Base-by-base conservation (phyloP, 2,329 filamentous ascomycete species). In the Falciphora oryzae region DNA sequence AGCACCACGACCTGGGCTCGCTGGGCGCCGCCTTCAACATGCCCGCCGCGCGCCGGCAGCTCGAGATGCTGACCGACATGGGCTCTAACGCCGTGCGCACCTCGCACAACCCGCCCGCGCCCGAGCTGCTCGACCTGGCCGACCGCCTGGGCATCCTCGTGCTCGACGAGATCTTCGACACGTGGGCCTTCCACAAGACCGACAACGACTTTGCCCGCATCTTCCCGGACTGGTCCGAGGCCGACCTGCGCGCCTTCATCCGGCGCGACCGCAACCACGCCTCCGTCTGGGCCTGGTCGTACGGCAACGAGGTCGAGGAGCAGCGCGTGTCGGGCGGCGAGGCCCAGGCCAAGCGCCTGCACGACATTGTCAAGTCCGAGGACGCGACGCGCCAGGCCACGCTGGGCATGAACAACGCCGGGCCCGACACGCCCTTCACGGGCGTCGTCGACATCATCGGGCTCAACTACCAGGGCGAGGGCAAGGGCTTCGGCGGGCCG, bases 401-500 rank as follows among this genome's bases (percentile, higher is more conserved):
- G 0, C 73, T 77, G 0, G 78, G 76, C 0, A 78, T 83, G 78
- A 83, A 84, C 71, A 70, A 68, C 13, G 83, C 81, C 4, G 68
- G 71, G 2, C 74, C 81, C 0, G 72, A 73, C 38, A 75, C 70
- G 57, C 68, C 76, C 0, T 76, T 84, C 38, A 72, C 79, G 2
- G 65, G 69, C 0, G 73, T 74, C 1, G 66, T 84, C 44, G 82
- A 85, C 68, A 73, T 85, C 58, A 71, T 81, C n/a, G 77, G 78
- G 27, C 70, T 85, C 6, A 85, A 85, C 72, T 86, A 85, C 71
- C 83, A 85, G 68, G 83, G 83, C 63, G 80, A 83, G 62, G 82
- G 83, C 3, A 74, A 75, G 16, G 69, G 70, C 57, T 62, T 64
- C 8, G 56, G 65, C 29, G 72, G 69, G 3, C 31, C 70, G 11